Base-by-base conservation (phyloP, 2,329 filamentous ascomycete species). In the Graphilbum ipis-grandicollis region DNA sequence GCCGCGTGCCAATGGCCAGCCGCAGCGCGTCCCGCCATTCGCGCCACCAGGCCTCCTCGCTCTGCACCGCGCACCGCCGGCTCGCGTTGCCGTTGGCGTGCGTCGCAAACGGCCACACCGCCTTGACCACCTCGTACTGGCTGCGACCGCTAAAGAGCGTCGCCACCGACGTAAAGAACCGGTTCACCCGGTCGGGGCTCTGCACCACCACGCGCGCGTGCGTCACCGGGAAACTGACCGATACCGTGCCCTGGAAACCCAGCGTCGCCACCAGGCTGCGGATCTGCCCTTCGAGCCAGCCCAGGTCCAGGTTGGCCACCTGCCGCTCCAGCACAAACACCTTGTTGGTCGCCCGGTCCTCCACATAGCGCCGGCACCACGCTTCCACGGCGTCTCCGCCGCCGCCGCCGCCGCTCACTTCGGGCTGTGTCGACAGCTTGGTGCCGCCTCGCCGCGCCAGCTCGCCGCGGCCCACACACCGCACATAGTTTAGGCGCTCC, bases 21-120 rank as follows among this genome's bases (percentile, higher is more conserved):
- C 50, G 53, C 43, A 65, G 58, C 1, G 58, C 53, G 40, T 63
- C 59, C 38, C 52, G 59, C 64, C 64, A 68, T 43, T 65, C 62
- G 35, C 54, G 53, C 62, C 66, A 72, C 67, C 68, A 72, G 3
- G 56, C 57, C 47, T 68, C 65, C 50, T 73, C 67, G 39, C 58
- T 66, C 49, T 69, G 65, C n/a, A 71, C 65, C 3, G 57, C 55
- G 43, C 59, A 69, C 36, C 50, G 51, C 34, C 62, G 57, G 12
- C 49, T 59, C n/a, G 43, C 48, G 42, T 64, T 63, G 29, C 55
- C 65, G 44, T 52, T 61, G 46, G 49, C 55, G 4, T 56, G 53
- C 43, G 63, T 65, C 2, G 68, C 68, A 51, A 69, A 72, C 4
- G 67, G 68, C 68, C 68, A 73, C 1, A 72, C 59, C 1, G 60